A percentile compares a stretch with the other conserved stretches of the same genome.
phyloP scores from a whole-genome alignment of 2,329 filamentous ascomycete species.

The Coleophoma eucalyptorum region DNA sequence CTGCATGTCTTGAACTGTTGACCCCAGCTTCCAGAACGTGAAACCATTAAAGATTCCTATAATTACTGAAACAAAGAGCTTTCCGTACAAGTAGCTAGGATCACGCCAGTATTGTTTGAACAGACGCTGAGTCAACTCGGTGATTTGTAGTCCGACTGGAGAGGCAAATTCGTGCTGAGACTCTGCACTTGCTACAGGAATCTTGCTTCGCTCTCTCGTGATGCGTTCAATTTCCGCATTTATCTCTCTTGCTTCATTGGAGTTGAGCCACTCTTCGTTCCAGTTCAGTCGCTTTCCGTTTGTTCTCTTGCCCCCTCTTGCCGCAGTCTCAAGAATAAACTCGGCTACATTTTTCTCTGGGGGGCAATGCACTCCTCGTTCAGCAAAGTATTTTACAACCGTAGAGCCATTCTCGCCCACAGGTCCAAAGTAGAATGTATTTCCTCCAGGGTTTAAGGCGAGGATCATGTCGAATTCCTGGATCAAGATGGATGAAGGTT shows the following conservation, averaged over 20 bases:
- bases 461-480: slow-evolving; percentile 73
- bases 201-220: slow-evolving; percentile 26
- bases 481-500: slow-evolving; percentile 65
- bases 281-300: slow-evolving; percentile 61
- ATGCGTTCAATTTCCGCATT: slow-evolving; percentile 59
- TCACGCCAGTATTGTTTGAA: slow-evolving; percentile 75
- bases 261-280: slow-evolving; percentile 72
- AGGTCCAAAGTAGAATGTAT: slow-evolving; percentile 70
- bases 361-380: slow-evolving; percentile 63
- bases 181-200: slow-evolving; percentile 30
- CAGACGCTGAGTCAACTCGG: slow-evolving; percentile 63
- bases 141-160: slow-evolving; percentile 57
- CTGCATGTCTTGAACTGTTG: slow-evolving; percentile 66
- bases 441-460: slow-evolving; percentile 62
- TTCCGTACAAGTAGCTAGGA: slow-evolving; percentile 72
- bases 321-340: slow-evolving; percentile 63
- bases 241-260: slow-evolving; percentile 54
- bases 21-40: slow-evolving; percentile 69
- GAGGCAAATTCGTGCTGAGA: slow-evolving; percentile 61
- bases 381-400: slow-evolving; percentile 65
- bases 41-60: slow-evolving; percentile 77
- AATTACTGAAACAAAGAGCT: slow-evolving; percentile 68
- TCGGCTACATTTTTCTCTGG: slow-evolving; percentile 64
- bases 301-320: slow-evolving; percentile 46
- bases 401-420: slow-evolving; percentile 63